phyloP scores from a whole-genome alignment of 1,139 yeast genomes.

The Chernovozyma aurita region DNA sequence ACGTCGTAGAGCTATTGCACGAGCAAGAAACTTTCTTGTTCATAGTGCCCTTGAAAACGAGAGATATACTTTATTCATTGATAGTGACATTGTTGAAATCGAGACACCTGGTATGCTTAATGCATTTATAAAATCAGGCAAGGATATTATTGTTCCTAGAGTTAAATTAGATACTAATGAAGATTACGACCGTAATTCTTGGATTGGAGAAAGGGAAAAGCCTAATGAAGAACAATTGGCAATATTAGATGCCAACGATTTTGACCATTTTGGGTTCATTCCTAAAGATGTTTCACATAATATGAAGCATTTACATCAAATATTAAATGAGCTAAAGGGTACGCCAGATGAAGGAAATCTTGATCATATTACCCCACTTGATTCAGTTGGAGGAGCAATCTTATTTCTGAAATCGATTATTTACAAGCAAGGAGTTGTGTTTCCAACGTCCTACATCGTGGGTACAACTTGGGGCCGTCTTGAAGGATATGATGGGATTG shows the following conservation, averaged over 20 bases:
- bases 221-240: conserved; percentile 31
- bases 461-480: conserved; percentile 46
- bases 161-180: conserved; percentile 18
- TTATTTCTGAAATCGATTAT: conserved; percentile 38
- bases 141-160: conserved; percentile 42
- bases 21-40: conserved; percentile 33
- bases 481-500: conserved; percentile 53
- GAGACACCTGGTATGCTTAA: conserved; percentile 23
- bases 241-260: conserved; percentile 27
- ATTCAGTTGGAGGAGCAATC: conserved; percentile 50
- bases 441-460: conserved; percentile 42
- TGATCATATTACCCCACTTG: conserved; percentile 15
- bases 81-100: conserved; percentile 36
- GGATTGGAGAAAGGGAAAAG: conserved; percentile 40
- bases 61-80: conserved; percentile 39
- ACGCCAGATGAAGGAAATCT: conserved; percentile 14
- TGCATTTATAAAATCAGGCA: conserved; percentile 26
- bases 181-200: conserved; percentile 43
- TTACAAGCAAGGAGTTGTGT: conserved; percentile 41
- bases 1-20: conserved; percentile 31
- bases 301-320: conserved; percentile 29
- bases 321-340: conserved; percentile 12
- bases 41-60: conserved; percentile 22
- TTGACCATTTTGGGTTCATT: conserved; percentile 33
- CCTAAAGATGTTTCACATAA: conserved; percentile 31